A percentile compares a stretch with the other conserved stretches of the same genome.
Conservation (phyloP, 306 rosid genomes). For the Cucumis hystrix region DNA sequence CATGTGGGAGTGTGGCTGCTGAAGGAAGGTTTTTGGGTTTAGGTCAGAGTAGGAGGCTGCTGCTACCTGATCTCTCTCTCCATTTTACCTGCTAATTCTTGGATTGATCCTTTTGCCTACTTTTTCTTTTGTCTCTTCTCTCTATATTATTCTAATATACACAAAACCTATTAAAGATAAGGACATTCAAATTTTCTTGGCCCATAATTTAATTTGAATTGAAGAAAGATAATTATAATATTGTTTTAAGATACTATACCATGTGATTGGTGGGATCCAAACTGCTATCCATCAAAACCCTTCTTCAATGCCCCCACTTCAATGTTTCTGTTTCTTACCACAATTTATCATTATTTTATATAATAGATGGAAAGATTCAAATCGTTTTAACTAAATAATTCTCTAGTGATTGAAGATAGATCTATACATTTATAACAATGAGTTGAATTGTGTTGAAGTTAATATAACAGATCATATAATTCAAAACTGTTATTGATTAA, state of each 20-base stretch:
- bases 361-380: too few species aligned
- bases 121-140: not conserved
- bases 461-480: too few species aligned
- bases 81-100: not conserved
- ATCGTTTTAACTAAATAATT: too few species aligned
- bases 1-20: not conserved
- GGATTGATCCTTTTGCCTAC: not conserved
- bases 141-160: not conserved
- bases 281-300: too few species aligned
- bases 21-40: not conserved
- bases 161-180: not conserved
- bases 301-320: too few species aligned
- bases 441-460: too few species aligned
- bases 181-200: not conserved
- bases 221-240: not conserved
- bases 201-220: not conserved
- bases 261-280: conserved; percentile 5
- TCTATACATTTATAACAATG: too few species aligned
- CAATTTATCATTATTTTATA: too few species aligned
- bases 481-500: too few species aligned
- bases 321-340: too few species aligned
- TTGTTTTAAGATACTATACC: not conserved
- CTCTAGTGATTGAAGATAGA: too few species aligned
- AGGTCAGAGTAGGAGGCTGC: not conserved
- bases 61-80: not conserved